Base-by-base conservation (phyloP, 805 yeast species). In the Maudiozyma bulderi region DNA sequence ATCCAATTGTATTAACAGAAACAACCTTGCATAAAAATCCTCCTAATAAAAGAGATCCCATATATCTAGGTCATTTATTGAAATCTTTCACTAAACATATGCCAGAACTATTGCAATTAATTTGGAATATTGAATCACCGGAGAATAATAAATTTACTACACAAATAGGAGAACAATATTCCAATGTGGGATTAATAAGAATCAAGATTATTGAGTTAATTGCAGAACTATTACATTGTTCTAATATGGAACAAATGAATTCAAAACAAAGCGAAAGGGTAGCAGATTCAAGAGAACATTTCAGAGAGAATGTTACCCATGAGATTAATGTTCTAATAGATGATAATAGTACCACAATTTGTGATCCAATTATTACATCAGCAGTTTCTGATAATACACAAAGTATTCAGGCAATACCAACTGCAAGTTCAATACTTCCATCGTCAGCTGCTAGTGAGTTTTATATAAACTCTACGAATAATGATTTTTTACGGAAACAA, bases 141-240 rank as follows among this genome's bases (percentile, higher is more conserved):
- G 47, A 40, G 4, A 43, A 41, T 10, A 70, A 56, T 51, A 66
- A 66, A 26, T 61, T 80, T 11, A 7, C 3, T 47, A 85, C 87
- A 34, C 84, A 89, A 38, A 74, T 84, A 55, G 86, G 88, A 15
- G 66, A 67, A 31, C 75, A 77, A 10, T 62, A 46, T 56, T 82
- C 80, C 58, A 89, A 93, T 1, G 69, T 93, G 26, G 99, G 99
- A 0, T 87, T 91, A 64, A 95, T 90, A 58, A 75, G 90, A 54
- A 90, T 93, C 68, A 86, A 89, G 61, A 78, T 93, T 28, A 82
- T 95, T 52, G 99, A 93, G 67, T 71, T 93, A 47, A 80, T 93
- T 45, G 99, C 99, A 0, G 99, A 93, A 61, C 73, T 93, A 40
- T 73, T 93, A 49, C 99, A 93, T 67, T 93, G 99, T 62, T 88